phyloP scores from a whole-genome alignment of 2,329 filamentous ascomycete genomes.

The Kalaharituber pfeilii region DNA sequence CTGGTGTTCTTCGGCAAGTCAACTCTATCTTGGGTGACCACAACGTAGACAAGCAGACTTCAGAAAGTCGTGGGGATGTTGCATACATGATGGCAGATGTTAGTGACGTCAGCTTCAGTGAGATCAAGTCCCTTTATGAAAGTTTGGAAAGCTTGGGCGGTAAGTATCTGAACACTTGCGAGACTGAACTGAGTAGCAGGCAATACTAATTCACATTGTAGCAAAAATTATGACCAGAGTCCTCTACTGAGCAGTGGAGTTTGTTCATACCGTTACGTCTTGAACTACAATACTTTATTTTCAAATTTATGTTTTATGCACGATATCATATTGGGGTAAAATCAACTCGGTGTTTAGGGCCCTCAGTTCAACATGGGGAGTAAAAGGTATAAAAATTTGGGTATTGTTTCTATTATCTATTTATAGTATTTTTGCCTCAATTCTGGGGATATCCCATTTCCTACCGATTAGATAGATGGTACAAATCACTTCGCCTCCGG shows the following conservation, averaged over 20 bases:
- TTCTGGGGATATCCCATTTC: no score
- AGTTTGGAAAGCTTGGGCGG: conserved; percentile 64
- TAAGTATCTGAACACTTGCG: conserved; percentile 33
- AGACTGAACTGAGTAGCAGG: neutral
- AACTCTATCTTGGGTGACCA: conserved; percentile 89
- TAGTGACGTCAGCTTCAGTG: conserved; percentile 59
- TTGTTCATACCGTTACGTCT: no score
- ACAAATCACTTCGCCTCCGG: no score
- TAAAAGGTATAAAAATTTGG: neutral
- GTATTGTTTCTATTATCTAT: neutral
- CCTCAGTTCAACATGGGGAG: neutral
- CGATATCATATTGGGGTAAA: neutral
- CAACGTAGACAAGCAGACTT: conserved; percentile 98
- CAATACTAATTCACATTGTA: conserved; percentile 4
- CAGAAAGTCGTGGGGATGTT: conserved; percentile 81
- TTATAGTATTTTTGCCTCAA: neutral
- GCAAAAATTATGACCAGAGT: conserved; percentile 19
- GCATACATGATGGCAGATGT: conserved; percentile 98
- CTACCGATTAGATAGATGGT: no score
- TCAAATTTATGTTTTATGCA: neutral
- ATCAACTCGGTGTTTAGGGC: neutral
- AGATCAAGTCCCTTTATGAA: conserved; percentile 75
- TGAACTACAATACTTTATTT: no score
- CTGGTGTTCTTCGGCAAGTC: conserved; percentile 83
- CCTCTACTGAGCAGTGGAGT: conserved; percentile 14